Conservation (phyloP, 2,329 filamentous ascomycete genomes). For the Fonsecaea pugnacius region DNA sequence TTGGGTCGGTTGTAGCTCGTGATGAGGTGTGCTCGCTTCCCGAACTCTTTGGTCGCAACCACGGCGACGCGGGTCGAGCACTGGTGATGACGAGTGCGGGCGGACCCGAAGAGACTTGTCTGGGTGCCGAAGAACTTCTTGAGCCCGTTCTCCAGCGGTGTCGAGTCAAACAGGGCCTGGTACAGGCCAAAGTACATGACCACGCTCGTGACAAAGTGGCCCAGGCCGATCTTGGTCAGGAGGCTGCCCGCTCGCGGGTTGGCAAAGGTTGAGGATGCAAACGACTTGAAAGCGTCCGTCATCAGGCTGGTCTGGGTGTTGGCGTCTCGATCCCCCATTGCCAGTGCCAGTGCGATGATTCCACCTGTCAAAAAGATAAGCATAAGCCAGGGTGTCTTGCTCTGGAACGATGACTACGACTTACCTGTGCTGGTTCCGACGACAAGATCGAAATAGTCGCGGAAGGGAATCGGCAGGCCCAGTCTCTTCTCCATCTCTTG, state of each 20-base stretch:
- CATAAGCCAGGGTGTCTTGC: too few species aligned
- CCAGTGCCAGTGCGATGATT: slow-evolving; percentile 3
- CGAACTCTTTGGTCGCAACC: slow-evolving; percentile 13
- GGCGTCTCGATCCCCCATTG: slow-evolving; percentile 12
- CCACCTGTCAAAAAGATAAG: slow-evolving; percentile 2
- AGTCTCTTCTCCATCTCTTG: slow-evolving; percentile 24
- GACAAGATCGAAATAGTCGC: slow-evolving; percentile 30
- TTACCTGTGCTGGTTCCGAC: slow-evolving; percentile 31
- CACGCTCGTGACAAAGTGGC: slow-evolving; percentile 20
- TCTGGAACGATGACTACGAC: not conserved
- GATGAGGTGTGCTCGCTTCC: slow-evolving; percentile 11
- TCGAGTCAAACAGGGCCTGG: slow-evolving; percentile 11
- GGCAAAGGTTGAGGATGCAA: slow-evolving; percentile 8
- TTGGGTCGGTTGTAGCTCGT: slow-evolving; percentile 16
- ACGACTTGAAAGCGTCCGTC: slow-evolving; percentile 10
- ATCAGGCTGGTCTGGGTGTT: slow-evolving; percentile 6
- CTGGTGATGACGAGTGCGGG: slow-evolving; percentile 17
- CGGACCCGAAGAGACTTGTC: slow-evolving; percentile 16
- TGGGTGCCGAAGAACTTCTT: slow-evolving; percentile 7
- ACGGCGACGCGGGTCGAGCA: slow-evolving; percentile 19
- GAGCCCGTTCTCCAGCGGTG: slow-evolving; percentile 1
- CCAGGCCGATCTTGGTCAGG: slow-evolving; percentile 3
- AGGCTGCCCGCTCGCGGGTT: slow-evolving; percentile 5
- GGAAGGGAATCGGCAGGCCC: slow-evolving; percentile 25
- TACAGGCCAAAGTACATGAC: slow-evolving; percentile 18